Percentiles rank a stretch among this genome's conserved stretches.
Conservation (phyloP, 2,329 filamentous ascomycete genomes). For the Apiospora sp. region DNA sequence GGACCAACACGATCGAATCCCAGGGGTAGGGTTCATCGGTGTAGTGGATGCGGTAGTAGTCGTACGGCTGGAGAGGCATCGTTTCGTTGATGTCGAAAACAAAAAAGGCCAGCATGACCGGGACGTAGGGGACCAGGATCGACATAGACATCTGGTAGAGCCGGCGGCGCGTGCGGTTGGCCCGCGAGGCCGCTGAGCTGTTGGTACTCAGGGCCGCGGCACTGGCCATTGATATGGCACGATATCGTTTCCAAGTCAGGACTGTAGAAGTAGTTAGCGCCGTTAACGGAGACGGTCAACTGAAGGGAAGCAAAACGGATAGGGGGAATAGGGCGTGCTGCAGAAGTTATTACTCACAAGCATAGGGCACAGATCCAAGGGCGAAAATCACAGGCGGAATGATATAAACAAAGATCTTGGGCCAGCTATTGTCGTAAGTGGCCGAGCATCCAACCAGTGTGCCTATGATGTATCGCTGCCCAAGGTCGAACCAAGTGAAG, state of each 20-base stretch:
- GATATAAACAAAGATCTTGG: slow-evolving; percentile 57
- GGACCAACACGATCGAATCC: slow-evolving; percentile 55
- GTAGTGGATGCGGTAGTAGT: slow-evolving; percentile 52
- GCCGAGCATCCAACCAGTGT: slow-evolving; percentile 60
- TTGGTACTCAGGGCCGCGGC: slow-evolving; percentile 49
- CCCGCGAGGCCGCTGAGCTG: slow-evolving; percentile 50
- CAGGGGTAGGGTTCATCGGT: slow-evolving; percentile 49
- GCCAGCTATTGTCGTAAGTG: slow-evolving; percentile 54
- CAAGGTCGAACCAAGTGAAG: slow-evolving; percentile 56
- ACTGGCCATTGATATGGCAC: slow-evolving; percentile 52
- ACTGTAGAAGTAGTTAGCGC: slow-evolving; percentile 31
- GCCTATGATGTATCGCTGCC: slow-evolving; percentile 57
- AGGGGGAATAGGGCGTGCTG: neutral
- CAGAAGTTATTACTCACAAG: slow-evolving; percentile 50
- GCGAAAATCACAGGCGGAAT: slow-evolving; percentile 54
- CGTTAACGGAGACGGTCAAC: neutral
- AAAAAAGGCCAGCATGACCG: slow-evolving; percentile 52
- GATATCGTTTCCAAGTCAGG: slow-evolving; percentile 58
- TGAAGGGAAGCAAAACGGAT: neutral
- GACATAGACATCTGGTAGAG: slow-evolving; percentile 64
- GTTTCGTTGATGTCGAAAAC: slow-evolving; percentile 49
- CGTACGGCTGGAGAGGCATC: slow-evolving; percentile 44
- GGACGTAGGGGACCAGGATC: slow-evolving; percentile 60
- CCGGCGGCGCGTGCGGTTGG: slow-evolving; percentile 57
- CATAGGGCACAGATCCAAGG: slow-evolving; percentile 53